These are phyloP conservation scores for Nothophoma quercina DNA, from an alignment of 2,329 filamentous ascomycete species.

Conservation along the genomic window DNA sequence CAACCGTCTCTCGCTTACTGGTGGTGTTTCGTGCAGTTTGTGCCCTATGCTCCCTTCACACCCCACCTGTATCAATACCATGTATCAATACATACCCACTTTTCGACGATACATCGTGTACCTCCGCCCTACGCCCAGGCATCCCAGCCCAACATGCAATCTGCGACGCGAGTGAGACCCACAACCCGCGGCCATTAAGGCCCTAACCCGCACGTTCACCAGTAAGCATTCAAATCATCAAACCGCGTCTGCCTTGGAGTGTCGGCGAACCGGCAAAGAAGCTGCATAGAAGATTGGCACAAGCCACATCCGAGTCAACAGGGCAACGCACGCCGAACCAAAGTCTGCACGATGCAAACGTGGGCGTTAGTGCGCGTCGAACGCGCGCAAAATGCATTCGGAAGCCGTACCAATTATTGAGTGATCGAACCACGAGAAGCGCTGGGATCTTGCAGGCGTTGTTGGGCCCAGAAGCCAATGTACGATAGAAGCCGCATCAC, in stretches of 20 bases:
- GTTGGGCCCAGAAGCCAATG: not conserved
- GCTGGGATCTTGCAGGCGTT: not conserved
- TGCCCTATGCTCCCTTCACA: conserved; percentile 1
- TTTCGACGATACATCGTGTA: not conserved
- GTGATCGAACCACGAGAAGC: not conserved
- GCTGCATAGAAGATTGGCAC: not conserved
- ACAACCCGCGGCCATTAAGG: conserved; percentile 9
- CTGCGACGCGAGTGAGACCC: conserved; percentile 6
- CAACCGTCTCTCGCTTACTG: conserved; percentile 2
- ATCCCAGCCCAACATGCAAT: conserved; percentile 18
- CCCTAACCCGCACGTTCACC: conserved; percentile 19
- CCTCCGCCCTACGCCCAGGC: conserved; percentile 11
- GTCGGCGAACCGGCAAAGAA: conserved; percentile 2
- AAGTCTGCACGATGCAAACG: not conserved
- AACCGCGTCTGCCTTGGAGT: not conserved
- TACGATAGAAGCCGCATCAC: not conserved
- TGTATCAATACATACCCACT: conserved; percentile 9
- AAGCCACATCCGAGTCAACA: not conserved
- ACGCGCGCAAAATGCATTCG: not conserved
- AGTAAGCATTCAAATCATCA: not conserved
- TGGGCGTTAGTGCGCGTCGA: conserved; percentile 1
- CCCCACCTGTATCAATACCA: conserved; percentile 14
- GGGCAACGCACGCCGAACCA: not conserved
- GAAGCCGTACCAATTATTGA: not conserved
- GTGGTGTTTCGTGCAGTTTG: not conserved